Evolutionary conservation across 148 eudicot genomes (phyloP).

Genomic region (Pharnaceum exiguum): DNA sequence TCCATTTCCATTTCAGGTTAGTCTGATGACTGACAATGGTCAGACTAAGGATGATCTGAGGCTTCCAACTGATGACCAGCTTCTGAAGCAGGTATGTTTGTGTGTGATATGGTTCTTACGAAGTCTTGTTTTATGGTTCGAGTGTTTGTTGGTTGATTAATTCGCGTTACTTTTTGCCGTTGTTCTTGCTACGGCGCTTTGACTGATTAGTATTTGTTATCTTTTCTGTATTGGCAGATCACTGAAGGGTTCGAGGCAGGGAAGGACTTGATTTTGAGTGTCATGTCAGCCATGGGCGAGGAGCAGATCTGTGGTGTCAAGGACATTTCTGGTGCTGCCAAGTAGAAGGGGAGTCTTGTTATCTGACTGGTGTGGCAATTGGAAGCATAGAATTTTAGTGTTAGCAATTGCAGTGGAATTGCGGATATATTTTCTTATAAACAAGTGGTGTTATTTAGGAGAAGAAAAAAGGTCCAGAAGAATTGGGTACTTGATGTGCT

Average conservation of each 20-base stretch:
- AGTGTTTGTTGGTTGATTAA: too few species aligned
- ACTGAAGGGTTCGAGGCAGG: slow-evolving; percentile 61
- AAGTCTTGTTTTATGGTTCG: neutral
- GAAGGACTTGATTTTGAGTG: slow-evolving; percentile 57
- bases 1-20: slow-evolving; percentile 29
- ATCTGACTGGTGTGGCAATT: too few species aligned
- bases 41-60: slow-evolving; percentile 62
- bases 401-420: too few species aligned
- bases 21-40: slow-evolving; percentile 58
- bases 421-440: too few species aligned
- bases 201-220: too few species aligned
- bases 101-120: neutral
- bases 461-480: too few species aligned
- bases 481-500: too few species aligned
- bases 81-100: slow-evolving; percentile 45
- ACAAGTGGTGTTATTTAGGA: too few species aligned
- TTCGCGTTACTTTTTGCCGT: neutral
- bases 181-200: neutral
- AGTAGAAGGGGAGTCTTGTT: too few species aligned
- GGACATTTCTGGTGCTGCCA: too few species aligned
- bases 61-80: slow-evolving; percentile 67
- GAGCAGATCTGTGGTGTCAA: slow-evolving; percentile 72
- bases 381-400: too few species aligned
- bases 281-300: slow-evolving; percentile 73
- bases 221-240: slow-evolving; percentile 29